Conservation (phyloP, 2,329 filamentous ascomycete species). For the Sclerotinia spermophila region DNA sequence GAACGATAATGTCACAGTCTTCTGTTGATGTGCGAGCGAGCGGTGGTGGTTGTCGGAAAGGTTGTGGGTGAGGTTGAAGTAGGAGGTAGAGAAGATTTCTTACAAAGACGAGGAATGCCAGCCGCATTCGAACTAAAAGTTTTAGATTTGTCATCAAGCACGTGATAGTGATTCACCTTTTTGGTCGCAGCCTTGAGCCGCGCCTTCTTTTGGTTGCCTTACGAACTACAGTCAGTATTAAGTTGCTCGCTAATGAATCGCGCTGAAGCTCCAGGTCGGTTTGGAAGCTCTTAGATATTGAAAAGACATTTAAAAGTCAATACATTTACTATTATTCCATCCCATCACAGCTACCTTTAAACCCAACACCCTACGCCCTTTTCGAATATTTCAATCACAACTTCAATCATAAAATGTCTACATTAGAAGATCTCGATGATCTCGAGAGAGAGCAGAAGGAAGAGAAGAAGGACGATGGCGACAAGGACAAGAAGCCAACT, state of each 20-base stretch:
- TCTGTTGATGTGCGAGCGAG: slow-evolving; percentile 32
- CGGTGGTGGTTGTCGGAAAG: slow-evolving; percentile 12
- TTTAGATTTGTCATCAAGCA: slow-evolving; percentile 1
- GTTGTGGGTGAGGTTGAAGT: slow-evolving; percentile 22
- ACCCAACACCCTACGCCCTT: neutral
- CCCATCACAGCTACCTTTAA: neutral
- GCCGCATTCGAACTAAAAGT: neutral
- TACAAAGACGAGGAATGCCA: slow-evolving; percentile 19
- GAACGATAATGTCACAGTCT: slow-evolving; percentile 36
- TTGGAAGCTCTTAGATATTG: slow-evolving; percentile 27
- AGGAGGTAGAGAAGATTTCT: slow-evolving; percentile 26
- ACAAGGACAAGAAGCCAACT: slow-evolving; percentile 52
- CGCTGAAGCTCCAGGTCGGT: slow-evolving; percentile 25
- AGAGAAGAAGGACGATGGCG: slow-evolving; percentile 54
- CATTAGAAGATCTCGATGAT: slow-evolving; percentile 73
- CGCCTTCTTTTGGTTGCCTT: slow-evolving; percentile 21
- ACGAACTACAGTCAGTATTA: no score
- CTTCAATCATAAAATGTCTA: slow-evolving; percentile 57
- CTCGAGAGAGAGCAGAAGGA: slow-evolving; percentile 68
- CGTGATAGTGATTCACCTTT: neutral
- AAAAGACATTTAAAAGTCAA: slow-evolving; percentile 19
- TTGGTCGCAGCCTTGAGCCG: slow-evolving; percentile 13
- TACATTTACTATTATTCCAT: slow-evolving; percentile 7
- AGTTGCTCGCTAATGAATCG: slow-evolving; percentile 20
- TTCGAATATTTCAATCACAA: slow-evolving; percentile 4